Evolutionary conservation across 2,329 filamentous ascomycete genomes (phyloP), one percentile per base, ranked within the genome.

Genomic region (Chrysoporthe puriensis): DNA sequence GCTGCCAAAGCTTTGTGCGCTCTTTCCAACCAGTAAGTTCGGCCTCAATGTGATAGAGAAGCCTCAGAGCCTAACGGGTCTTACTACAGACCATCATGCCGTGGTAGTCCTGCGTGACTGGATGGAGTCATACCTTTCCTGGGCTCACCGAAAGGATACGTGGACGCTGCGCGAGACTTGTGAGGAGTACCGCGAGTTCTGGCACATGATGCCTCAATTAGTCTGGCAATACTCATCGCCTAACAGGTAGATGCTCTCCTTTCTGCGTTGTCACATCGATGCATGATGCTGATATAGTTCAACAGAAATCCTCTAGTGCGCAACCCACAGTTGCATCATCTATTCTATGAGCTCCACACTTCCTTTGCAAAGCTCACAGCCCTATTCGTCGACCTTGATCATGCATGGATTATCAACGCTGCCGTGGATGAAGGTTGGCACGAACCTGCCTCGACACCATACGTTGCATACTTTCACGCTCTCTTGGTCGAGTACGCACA

Each of bases 311-410:
- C 74, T 4, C 71, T 73, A 61, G 68, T 71, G 8, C 71, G 70
- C 18, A 69, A 70, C 36, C 67, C 64, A 34, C 73, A 71, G 63
- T 72, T 81, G 8, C 76, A 76, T 6, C 72, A 77, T 2, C 71
- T 77, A 42, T 74, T 81, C 3, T 72, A 73, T n/a, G 72, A 74
- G 0, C 77, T 85, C 54, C 84, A 80, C 70, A 69, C 71, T 11
- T 73, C 73, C 1, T 85, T 83, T 70, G 80, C 85, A n/a, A 80
- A 76, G 66, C 74, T 90, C 57, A 78, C 86, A 1, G 84, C 83
- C 14, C 81, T 81, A 69, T 84, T 89, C 68, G 76, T 88, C 63
- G 74, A 77, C 16, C 76, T 87, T 69, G 88, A 90, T 72, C 71
- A 78, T 46, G 73, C 73, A 62, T 77, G 76, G 2, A 69, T 85